phyloP scores from a whole-genome alignment of 192 early-diverging fungal genomes.

The Diversispora eburnea region DNA sequence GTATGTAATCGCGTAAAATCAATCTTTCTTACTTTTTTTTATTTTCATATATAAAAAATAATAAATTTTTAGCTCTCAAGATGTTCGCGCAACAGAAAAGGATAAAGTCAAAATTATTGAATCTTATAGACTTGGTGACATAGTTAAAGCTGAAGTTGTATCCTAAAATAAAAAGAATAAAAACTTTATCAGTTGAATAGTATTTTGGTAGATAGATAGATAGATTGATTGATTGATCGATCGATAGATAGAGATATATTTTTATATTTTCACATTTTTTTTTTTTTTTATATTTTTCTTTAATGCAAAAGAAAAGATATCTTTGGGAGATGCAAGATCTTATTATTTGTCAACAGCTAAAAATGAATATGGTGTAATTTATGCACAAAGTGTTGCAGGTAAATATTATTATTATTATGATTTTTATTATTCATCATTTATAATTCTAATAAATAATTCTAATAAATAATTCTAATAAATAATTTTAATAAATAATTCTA shows the following conservation, averaged over 20 bases:
- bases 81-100: constrained; percentile 90
- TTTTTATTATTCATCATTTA: neutral
- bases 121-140: constrained; percentile 91
- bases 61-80: constrained; percentile 72
- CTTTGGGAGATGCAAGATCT: constrained; percentile 86
- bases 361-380: constrained; percentile 93
- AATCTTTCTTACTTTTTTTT: neutral
- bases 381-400: constrained; percentile 82
- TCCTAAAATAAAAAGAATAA: neutral
- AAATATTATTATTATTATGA: constrained; percentile 19
- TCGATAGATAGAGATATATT: neutral
- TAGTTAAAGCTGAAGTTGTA: constrained; percentile 74
- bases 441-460: neutral
- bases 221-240: too few relatives aligned
- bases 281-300: neutral
- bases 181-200: neutral
- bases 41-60: neutral
- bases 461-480: neutral
- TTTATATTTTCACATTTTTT: neutral
- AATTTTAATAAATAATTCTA: neutral
- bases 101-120: constrained; percentile 90
- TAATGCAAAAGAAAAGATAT: constrained; percentile 55
- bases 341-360: constrained; percentile 89
- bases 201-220: too few relatives aligned
- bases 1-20: neutral